Percentiles rank a stretch among this genome's conserved stretches.
Conservation (phyloP, 768 basidiomycete species). For the Hypholoma sublateritium region DNA sequence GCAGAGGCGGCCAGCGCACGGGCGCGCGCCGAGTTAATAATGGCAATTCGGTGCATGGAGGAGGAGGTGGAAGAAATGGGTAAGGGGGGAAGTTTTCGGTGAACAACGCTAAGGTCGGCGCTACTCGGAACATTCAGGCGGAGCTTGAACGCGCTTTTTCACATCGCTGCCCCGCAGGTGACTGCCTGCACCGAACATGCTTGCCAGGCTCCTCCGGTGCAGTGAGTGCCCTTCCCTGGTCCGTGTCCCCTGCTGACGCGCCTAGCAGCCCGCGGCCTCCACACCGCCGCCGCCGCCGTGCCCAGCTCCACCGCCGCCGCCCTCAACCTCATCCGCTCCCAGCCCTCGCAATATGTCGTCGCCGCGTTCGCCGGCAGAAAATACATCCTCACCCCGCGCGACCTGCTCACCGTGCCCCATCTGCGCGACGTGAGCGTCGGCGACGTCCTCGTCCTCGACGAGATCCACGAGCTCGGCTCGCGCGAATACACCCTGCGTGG, state of each 20-base stretch:
- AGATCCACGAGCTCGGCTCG: conserved; percentile 93
- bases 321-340: conserved; percentile 80
- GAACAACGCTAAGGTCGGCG: conserved; percentile 34
- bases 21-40: conserved; percentile 81
- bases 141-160: conserved; percentile 33
- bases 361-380: conserved; percentile 85
- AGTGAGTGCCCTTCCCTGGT: conserved; percentile 23
- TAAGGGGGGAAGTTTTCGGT: conserved; percentile 45
- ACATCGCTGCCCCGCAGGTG: conserved; percentile 14
- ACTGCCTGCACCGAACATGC: conserved; percentile 20
- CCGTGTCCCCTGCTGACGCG: not conserved
- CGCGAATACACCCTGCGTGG: conserved; percentile 91
- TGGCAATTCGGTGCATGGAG: conserved; percentile 79
- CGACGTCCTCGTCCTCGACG: conserved; percentile 75
- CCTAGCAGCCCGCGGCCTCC: conserved; percentile 10
- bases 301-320: conserved; percentile 54
- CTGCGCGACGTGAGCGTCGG: conserved; percentile 86
- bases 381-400: conserved; percentile 87
- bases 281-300: conserved; percentile 15
- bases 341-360: conserved; percentile 90
- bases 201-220: conserved; percentile 29
- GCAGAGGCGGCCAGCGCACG: conserved; percentile 67
- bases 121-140: conserved; percentile 49
- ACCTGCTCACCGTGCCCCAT: conserved; percentile 91
- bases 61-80: conserved; percentile 48